Conservation (phyloP, 352 stramenopile species). For the Phytophthora megakarya region DNA sequence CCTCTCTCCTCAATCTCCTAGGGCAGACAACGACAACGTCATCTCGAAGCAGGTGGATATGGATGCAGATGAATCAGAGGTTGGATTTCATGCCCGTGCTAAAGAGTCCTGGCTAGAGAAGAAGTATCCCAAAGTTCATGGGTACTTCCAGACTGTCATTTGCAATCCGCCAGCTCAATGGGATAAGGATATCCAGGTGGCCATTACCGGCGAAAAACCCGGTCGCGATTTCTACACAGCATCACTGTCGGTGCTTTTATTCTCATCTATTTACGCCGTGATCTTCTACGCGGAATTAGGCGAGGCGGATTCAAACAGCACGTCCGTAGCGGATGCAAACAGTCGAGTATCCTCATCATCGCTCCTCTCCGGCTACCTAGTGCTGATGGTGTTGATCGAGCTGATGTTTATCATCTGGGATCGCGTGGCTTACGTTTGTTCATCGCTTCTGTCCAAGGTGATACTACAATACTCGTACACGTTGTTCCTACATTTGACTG, state of each 20-base stretch:
- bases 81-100: conserved; percentile 42
- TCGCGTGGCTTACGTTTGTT: conserved; percentile 78
- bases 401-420: conserved; percentile 88
- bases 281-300: conserved; percentile 81
- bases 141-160: conserved; percentile 72
- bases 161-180: conserved; percentile 70
- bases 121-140: conserved; percentile 47
- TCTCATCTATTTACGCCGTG: conserved; percentile 72
- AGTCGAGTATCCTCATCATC: conserved; percentile 67
- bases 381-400: conserved; percentile 82
- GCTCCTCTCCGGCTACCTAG: conserved; percentile 86
- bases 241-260: conserved; percentile 66
- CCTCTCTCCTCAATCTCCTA: conserved; percentile 23
- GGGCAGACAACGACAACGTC: conserved; percentile 24
- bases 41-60: conserved; percentile 74
- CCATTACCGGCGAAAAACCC: conserved; percentile 78
- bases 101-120: conserved; percentile 66
- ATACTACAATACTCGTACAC: conserved; percentile 79
- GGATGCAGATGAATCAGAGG: conserved; percentile 49
- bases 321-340: conserved; percentile 44
- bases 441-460: conserved; percentile 77
- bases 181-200: conserved; percentile 88
- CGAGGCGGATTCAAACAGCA: conserved; percentile 51
- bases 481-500: conserved; percentile 66
- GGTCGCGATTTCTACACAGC: conserved; percentile 77